phyloP scores from a whole-genome alignment of 768 basidiomycete genomes.

The Mycena chlorophos region DNA sequence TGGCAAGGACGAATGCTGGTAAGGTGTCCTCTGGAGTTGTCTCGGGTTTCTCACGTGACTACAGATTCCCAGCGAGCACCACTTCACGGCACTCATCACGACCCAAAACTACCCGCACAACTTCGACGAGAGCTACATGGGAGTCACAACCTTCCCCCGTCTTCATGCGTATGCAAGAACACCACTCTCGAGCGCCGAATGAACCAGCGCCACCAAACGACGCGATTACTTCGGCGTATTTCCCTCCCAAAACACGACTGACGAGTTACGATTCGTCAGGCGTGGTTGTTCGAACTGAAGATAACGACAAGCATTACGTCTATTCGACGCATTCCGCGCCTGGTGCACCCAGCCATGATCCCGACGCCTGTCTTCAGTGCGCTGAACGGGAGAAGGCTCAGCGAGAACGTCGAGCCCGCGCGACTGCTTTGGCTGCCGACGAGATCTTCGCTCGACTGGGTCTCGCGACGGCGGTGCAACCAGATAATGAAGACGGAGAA shows the following conservation, averaged over 20 bases:
- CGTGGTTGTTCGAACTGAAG: slow-evolving; percentile 12
- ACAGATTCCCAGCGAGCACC: slow-evolving; percentile 35
- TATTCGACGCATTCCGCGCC: slow-evolving; percentile 44
- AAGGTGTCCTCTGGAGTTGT: slow-evolving; percentile 23
- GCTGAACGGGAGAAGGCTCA: slow-evolving; percentile 21
- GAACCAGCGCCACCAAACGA: slow-evolving; percentile 26
- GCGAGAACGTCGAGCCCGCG: slow-evolving; percentile 6
- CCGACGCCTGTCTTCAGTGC: slow-evolving; percentile 33
- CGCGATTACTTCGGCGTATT: slow-evolving; percentile 42
- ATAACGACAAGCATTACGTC: slow-evolving; percentile 21
- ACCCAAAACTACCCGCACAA: slow-evolving; percentile 24
- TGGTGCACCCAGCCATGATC: slow-evolving; percentile 42
- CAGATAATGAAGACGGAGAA: slow-evolving; percentile 24
- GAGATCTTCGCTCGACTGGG: slow-evolving; percentile 14
- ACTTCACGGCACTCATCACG: slow-evolving; percentile 31
- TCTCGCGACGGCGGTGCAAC: slow-evolving; percentile 21
- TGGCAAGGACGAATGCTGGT: slow-evolving; percentile 68
- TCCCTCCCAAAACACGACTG: slow-evolving; percentile 31
- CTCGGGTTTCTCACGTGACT: neutral
- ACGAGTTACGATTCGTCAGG: slow-evolving; percentile 11
- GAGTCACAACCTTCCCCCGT: slow-evolving; percentile 46
- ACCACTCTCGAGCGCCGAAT: slow-evolving; percentile 36
- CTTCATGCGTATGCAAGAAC: slow-evolving; percentile 61
- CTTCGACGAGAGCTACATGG: slow-evolving; percentile 30
- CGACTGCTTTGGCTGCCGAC: slow-evolving; percentile 1